phyloP scores from a whole-genome alignment of 805 yeast genomes.

The Hanseniaspora hatyaiensis region DNA sequence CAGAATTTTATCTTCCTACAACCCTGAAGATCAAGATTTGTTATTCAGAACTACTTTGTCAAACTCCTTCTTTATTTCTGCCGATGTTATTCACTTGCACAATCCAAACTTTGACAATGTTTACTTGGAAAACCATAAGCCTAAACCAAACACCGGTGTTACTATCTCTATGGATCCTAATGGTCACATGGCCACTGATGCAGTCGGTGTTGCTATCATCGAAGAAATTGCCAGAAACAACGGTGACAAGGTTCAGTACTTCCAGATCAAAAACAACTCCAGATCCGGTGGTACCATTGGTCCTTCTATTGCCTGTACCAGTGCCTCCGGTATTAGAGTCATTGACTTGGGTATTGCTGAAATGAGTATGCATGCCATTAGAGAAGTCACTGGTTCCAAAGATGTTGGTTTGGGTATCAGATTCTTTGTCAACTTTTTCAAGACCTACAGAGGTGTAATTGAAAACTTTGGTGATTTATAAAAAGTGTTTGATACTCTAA shows the following conservation, averaged over 20 bases:
- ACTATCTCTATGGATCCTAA: conserved; percentile 64
- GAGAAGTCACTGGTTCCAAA: conserved; percentile 68
- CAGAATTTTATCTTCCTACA: conserved; percentile 37
- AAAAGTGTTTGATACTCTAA: no score
- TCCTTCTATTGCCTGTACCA: conserved; percentile 41
- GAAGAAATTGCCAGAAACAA: conserved; percentile 58
- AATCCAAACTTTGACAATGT: conserved; percentile 65
- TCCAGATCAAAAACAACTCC: conserved; percentile 76
- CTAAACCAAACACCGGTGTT: conserved; percentile 67
- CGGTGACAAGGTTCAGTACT: conserved; percentile 59
- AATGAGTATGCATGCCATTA: conserved; percentile 73
- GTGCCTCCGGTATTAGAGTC: conserved; percentile 60
- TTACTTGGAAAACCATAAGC: conserved; percentile 67
- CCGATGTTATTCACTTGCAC: conserved; percentile 72
- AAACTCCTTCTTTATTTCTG: conserved; percentile 66
- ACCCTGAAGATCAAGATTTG: conserved; percentile 21
- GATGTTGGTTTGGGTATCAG: conserved; percentile 66
- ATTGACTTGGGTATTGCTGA: conserved; percentile 77
- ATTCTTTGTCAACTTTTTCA: conserved; percentile 59
- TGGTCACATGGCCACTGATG: conserved; percentile 75
- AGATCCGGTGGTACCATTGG: conserved; percentile 88
- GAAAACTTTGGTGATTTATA: conserved; percentile 42
- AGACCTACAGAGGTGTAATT: conserved; percentile 52
- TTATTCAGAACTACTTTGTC: conserved; percentile 42
- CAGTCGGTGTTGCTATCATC: conserved; percentile 55